Evolutionary conservation across 179 eudicot species (phyloP).

Genomic region (Spinacia oleracea): DNA sequence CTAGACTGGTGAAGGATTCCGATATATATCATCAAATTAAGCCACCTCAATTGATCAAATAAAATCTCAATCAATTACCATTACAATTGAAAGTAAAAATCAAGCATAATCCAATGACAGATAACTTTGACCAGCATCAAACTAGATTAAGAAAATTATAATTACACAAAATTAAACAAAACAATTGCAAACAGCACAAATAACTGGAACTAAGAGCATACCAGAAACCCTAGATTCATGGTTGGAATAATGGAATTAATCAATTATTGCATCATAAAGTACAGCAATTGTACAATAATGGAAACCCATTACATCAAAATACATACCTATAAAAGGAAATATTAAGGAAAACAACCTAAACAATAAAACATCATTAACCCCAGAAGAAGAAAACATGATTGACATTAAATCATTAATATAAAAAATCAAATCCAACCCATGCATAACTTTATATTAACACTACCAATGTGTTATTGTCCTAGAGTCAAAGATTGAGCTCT

Average conservation of each 20-base stretch:
- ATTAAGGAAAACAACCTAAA: not conserved
- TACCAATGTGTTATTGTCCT: too few relatives aligned
- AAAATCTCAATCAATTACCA: not conserved
- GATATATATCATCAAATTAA: not conserved
- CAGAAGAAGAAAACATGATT: not conserved
- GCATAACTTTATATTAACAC: not conserved
- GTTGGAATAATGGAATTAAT: not conserved
- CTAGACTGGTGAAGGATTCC: not conserved
- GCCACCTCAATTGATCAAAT: not conserved
- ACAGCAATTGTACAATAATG: not conserved
- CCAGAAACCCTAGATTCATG: not conserved
- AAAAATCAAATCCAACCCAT: not conserved
- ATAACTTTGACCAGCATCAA: not conserved
- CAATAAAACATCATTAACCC: not conserved
- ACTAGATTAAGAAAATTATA: not conserved
- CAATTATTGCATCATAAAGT: not conserved
- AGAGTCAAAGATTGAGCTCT: too few relatives aligned
- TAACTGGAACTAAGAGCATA: not conserved
- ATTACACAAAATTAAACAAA: not conserved
- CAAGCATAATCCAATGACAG: not conserved
- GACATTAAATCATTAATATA: too few relatives aligned
- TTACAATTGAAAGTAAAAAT: too few relatives aligned
- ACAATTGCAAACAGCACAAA: not conserved
- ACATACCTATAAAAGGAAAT: not conserved
- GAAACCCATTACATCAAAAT: not conserved